Percentiles rank a stretch among this genome's conserved stretches.
Conservation (phyloP, 2,329 filamentous ascomycete species). For the Plectosphaerella cucumerina region DNA sequence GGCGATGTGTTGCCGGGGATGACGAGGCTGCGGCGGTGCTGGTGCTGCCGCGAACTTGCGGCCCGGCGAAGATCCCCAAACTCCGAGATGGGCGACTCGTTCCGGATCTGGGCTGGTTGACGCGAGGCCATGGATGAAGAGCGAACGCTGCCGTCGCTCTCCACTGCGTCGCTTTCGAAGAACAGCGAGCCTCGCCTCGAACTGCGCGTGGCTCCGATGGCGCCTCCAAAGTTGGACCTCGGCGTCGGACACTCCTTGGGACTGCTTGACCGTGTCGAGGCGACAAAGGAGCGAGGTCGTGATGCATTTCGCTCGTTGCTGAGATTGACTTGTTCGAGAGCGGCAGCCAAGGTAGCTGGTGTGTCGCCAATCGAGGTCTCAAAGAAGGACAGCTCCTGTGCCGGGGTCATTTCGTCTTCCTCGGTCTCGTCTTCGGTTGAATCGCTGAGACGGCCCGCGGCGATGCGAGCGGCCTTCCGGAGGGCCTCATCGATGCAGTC, state of each 20-base stretch:
- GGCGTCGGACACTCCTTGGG: constrained; percentile 89
- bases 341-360: constrained; percentile 52
- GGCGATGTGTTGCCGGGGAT: constrained; percentile 75
- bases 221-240: constrained; percentile 69
- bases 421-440: constrained; percentile 61
- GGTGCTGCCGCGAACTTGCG: constrained; percentile 71
- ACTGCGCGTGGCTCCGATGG: constrained; percentile 53
- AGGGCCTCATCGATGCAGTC: constrained; percentile 93
- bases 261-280: constrained; percentile 82
- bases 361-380: constrained; percentile 51
- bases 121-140: constrained; percentile 73
- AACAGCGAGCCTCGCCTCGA: constrained; percentile 75
- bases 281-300: constrained; percentile 52
- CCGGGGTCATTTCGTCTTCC: constrained; percentile 37
- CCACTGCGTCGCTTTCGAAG: constrained; percentile 77
- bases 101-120: constrained; percentile 66
- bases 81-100: constrained; percentile 88
- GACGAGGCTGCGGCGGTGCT: constrained; percentile 79
- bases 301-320: constrained; percentile 41
- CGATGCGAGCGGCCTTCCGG: constrained; percentile 82
- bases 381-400: constrained; percentile 51
- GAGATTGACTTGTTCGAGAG: constrained; percentile 42
- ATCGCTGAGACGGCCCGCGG: constrained; percentile 78
- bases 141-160: constrained; percentile 83
- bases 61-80: constrained; percentile 71